Evolutionary conservation across 805 yeast genomes (phyloP), one percentile per base, ranked within the genome.

Genomic region (Candida namnaoensis): DNA sequence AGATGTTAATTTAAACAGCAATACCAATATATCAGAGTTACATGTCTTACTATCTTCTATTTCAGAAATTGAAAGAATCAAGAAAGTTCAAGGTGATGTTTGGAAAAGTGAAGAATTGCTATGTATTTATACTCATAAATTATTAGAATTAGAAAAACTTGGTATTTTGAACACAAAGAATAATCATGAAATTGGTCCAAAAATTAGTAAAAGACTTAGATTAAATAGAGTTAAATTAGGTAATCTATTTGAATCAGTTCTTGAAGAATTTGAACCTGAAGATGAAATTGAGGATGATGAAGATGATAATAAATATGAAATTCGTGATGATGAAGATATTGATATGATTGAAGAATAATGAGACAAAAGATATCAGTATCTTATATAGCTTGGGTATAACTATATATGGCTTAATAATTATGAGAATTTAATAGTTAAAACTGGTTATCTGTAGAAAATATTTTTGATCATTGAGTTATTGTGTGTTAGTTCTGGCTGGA

Each of bases 71-170:
- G 48, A 46, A 1, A 51, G 43, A 4, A 49, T 48, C 12, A 45
- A 44, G 2, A 51, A 43, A 24, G 54, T 48, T 5, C 41, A 39
- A 7, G 38, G 42, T 15, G 42, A 36, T 28, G 45, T 42, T 14
- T 71, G 71, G 77, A 51, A 44, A 10, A 50, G 56, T 8, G 77
- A 72, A 43, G 62, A 60, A 40, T 65, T 58, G 9, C 51, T 74
- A 15, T 66, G 74, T 45, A 64, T 69, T 14, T 66, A 52, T 40
- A 56, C 69, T 0, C 55, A 68, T 26, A 72, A 72, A 45, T 41
- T 74, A 35, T 48, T 62, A 14, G 54, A 60, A 7, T 56, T 75
- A 34, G 42, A 56, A 12, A 59, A 62, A 15, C 44, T 63, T 8
- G 64, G 61, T 0, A 53, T 70, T 43, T 50, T 68, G 4, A 53